Base-by-base conservation (phyloP, 2,329 filamentous ascomycete genomes). In the Rhinocladiella mackenziei region DNA sequence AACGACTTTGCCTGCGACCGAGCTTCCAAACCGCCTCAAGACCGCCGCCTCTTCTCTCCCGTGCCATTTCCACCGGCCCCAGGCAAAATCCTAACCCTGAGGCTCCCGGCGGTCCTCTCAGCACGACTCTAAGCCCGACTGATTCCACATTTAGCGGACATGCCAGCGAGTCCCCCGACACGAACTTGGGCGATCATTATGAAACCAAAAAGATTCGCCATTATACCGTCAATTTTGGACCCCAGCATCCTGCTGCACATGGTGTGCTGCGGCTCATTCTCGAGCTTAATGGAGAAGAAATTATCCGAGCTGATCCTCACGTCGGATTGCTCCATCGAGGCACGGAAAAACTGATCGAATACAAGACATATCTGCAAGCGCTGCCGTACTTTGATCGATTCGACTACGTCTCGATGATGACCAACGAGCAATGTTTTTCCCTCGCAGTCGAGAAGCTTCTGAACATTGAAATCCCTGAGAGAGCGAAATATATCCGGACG, bases 391-490 rank as follows among this genome's bases (percentile, higher is more conserved):
- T 98, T 66, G 92, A 98, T 72, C 88, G 92, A 59, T 77, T 98
- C 67, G 92, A 98, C 71, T 98, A 98, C 69, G 89, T 96, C 59
- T 96, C 89, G 62, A 98, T 98, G 94, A 98, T 98, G 92, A 98
- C 92, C 62, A 98, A 98, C 70, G 92, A 98, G 77, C 92, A 98
- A 72, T 95, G 89, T 65, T 98, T 88, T 70, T 81, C 89, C 26
- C 78, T 98, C 56, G 92, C 89, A 14, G 91, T 97, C 43, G 92
- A 98, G 78, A 98, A 98, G 77, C 78, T 98, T 50, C 76, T 98
- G 61, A 98, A 98, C 69, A 76, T 98, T 56, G 94, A 98, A 66
- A 86, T 98, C 54, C 92, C 92, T 17, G 85, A 92, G 55, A 79
- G 92, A 62, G 92, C 92, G 60, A 97, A 98, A 75, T 98, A 83